phyloP scores from a whole-genome alignment of 2,329 filamentous ascomycete genomes.

The Alternaria infectoria region DNA sequence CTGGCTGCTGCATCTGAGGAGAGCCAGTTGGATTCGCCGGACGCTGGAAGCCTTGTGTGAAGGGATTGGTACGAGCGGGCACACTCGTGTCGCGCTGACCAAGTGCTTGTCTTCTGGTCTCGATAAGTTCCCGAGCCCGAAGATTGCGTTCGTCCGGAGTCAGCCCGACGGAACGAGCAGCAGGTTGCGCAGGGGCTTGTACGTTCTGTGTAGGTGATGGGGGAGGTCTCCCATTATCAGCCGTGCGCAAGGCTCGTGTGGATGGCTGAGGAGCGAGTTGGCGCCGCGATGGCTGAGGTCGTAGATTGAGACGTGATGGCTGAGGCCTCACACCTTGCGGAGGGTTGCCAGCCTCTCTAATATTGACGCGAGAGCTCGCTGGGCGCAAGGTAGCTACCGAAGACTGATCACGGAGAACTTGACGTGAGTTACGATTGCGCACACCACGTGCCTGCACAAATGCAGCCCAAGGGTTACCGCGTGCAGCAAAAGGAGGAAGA shows the following conservation, averaged over 20 bases:
- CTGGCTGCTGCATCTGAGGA: slow-evolving; percentile 14
- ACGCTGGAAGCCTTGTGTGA: slow-evolving; percentile 40
- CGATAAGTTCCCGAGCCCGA: slow-evolving; percentile 46
- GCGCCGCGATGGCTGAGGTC: slow-evolving; percentile 45
- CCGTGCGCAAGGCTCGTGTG: slow-evolving; percentile 44
- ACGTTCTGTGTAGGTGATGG: slow-evolving; percentile 31
- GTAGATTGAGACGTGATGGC: slow-evolving; percentile 44
- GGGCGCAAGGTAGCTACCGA: slow-evolving; percentile 48
- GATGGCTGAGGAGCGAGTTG: slow-evolving; percentile 45
- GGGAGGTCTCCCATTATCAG: slow-evolving; percentile 41
- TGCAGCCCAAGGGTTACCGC: slow-evolving; percentile 47
- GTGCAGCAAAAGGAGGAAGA: slow-evolving; percentile 36
- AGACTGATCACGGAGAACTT: slow-evolving; percentile 47
- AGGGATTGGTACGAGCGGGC: slow-evolving; percentile 45
- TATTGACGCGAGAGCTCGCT: slow-evolving; percentile 41
- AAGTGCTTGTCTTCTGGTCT: slow-evolving; percentile 42
- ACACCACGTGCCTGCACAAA: slow-evolving; percentile 40
- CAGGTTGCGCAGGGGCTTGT: slow-evolving; percentile 22
- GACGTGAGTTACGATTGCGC: slow-evolving; percentile 39
- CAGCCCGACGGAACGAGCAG: slow-evolving; percentile 32
- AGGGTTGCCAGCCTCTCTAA: slow-evolving; percentile 38
- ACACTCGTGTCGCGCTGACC: slow-evolving; percentile 32
- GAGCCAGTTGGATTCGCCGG: slow-evolving; percentile 30
- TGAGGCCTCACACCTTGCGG: slow-evolving; percentile 42
- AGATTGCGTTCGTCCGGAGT: slow-evolving; percentile 44